Percentiles rank a stretch among this genome's conserved stretches.
Conservation (phyloP, 768 basidiomycete genomes). For the Nidularia sp. region DNA sequence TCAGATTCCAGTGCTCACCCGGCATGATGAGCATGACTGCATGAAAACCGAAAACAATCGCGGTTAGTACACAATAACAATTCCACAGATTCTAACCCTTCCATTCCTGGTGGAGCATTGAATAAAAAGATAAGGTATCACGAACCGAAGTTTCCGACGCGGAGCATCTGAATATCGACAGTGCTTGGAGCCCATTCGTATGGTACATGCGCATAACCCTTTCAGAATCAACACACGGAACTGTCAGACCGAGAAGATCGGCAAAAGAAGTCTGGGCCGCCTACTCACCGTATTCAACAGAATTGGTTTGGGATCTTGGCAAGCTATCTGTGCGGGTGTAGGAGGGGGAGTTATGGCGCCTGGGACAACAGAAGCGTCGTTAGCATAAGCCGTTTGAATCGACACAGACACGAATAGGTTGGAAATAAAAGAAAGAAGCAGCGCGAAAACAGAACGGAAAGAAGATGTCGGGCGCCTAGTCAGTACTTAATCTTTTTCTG, state of each 20-base stretch:
- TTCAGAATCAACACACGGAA: conserved; percentile 6
- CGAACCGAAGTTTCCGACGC: conserved; percentile 64
- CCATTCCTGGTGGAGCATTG: too few species aligned
- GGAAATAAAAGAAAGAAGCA: not conserved
- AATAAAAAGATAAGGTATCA: conserved; percentile 3
- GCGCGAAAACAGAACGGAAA: not conserved
- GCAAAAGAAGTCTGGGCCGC: not conserved
- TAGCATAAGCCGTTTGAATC: conserved; percentile 1
- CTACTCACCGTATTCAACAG: conserved; percentile 63
- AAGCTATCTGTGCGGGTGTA: conserved; percentile 55
- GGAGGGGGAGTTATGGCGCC: conserved; percentile 66
- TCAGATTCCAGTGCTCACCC: conserved; percentile 27
- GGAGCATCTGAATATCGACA: conserved; percentile 75
- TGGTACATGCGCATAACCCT: conserved; percentile 64
- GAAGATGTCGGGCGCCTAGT: conserved; percentile 5
- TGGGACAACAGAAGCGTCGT: conserved; percentile 12
- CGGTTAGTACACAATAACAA: not conserved
- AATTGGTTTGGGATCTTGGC: conserved; percentile 78
- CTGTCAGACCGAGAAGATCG: conserved; percentile 4
- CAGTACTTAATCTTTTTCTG: not conserved
- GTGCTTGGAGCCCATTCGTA: conserved; percentile 75
- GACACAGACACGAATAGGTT: conserved; percentile 3
- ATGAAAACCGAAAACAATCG: not conserved
- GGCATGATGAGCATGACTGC: conserved; percentile 70
- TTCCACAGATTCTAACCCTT: not conserved